A percentile compares a stretch with the other conserved stretches of the same genome.
Conservation (phyloP, 1,139 yeast species). For the Geotrichum histeridarum region DNA sequence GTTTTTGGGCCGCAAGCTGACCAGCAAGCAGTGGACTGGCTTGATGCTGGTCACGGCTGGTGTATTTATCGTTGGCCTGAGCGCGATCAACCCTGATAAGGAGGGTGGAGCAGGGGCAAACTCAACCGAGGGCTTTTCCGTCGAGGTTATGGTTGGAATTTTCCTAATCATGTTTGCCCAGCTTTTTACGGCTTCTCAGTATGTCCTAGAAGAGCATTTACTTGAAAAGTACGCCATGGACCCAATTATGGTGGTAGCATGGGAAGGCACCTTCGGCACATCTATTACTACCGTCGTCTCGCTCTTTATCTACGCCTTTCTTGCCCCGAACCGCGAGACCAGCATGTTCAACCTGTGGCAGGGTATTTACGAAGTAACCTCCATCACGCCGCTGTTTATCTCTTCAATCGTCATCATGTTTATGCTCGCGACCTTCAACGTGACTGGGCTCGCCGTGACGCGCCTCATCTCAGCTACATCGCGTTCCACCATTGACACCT, state of each 20-base stretch:
- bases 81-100: constrained; percentile 44
- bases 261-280: constrained; percentile 68
- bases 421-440: constrained; percentile 68
- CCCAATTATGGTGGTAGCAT: constrained; percentile 66
- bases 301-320: constrained; percentile 44
- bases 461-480: constrained; percentile 66
- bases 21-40: constrained; percentile 65
- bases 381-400: constrained; percentile 40
- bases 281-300: constrained; percentile 41
- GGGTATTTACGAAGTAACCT: constrained; percentile 49
- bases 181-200: constrained; percentile 65
- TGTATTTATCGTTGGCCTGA: constrained; percentile 66
- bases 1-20: constrained; percentile 53
- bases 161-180: constrained; percentile 56
- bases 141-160: constrained; percentile 48
- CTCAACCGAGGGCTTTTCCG: constrained; percentile 19
- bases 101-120: constrained; percentile 47
- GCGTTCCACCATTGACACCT: constrained; percentile 73
- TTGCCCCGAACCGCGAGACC: constrained; percentile 36
- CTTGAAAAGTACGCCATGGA: constrained; percentile 49
- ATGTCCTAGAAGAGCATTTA: constrained; percentile 71
- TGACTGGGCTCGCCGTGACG: constrained; percentile 68
- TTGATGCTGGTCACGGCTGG: constrained; percentile 59
- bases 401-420: constrained; percentile 64
- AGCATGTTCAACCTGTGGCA: constrained; percentile 56